These are phyloP conservation scores for Odonthalia washingtoniensis DNA, from an alignment of 31 red algal genomes.

Conservation along the genomic window DNA sequence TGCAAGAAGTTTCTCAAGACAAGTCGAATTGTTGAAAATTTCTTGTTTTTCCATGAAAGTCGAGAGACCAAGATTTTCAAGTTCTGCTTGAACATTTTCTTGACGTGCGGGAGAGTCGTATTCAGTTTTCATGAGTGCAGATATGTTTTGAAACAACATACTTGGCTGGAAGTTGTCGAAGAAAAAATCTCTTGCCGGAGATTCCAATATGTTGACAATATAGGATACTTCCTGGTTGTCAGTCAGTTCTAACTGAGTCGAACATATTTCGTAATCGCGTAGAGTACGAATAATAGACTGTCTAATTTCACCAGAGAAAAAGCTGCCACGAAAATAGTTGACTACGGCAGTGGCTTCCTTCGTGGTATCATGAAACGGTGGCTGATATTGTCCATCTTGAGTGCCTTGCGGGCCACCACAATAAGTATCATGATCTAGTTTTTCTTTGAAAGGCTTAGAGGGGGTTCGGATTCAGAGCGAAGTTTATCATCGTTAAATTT, in stretches of 20 bases:
- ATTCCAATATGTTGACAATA: conserved; percentile 6
- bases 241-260: conserved; percentile 3
- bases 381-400: neutral
- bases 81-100: neutral
- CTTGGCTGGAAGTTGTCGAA: conserved; percentile 6
- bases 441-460: no score
- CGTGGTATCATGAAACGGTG: neutral
- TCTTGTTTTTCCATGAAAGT: neutral
- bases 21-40: neutral
- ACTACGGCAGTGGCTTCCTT: neutral
- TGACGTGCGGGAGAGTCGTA: conserved; percentile 4
- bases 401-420: no score
- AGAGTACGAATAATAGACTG: neutral
- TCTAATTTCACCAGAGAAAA: no score
- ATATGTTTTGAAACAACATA: conserved; percentile 7
- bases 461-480: no score
- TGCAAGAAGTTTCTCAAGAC: neutral
- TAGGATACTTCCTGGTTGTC: neutral
- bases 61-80: neutral
- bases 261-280: conserved; percentile 10
- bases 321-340: neutral
- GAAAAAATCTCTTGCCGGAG: conserved; percentile 31
- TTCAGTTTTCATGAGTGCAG: neutral
- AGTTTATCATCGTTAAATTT: no score
- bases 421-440: no score